A percentile compares a stretch with the other conserved stretches of the same genome.
Conservation (phyloP, 2,329 filamentous ascomycete species). For the Diplodia corticola region DNA sequence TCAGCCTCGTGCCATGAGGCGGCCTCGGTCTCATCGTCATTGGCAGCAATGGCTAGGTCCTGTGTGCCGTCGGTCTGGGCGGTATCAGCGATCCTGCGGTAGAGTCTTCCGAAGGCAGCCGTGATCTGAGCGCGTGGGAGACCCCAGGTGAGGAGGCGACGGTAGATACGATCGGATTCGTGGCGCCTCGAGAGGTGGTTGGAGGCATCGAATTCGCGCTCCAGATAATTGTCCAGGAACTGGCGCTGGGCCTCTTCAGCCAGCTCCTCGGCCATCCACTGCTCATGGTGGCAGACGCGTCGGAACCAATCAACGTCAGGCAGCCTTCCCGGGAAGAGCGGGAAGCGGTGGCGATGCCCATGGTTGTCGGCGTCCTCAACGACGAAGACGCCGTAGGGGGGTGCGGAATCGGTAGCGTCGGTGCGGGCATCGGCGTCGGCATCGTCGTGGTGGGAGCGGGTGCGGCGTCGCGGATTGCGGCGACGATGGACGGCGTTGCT, state of each 20-base stretch:
- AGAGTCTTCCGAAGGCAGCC: constrained; percentile 11
- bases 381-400: constrained; percentile 16
- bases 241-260: constrained; percentile 13
- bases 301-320: constrained; percentile 15
- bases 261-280: constrained; percentile 12
- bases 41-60: not conserved
- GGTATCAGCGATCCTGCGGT: not conserved
- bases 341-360: constrained; percentile 8
- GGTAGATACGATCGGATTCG: not conserved
- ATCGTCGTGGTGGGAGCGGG: constrained; percentile 12
- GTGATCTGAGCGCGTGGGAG: constrained; percentile 5
- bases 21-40: constrained; percentile 29
- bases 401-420: not conserved
- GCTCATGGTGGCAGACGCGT: constrained; percentile 6
- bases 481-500: constrained; percentile 66
- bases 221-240: constrained; percentile 16
- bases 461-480: constrained; percentile 37
- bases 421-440: not conserved
- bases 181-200: not conserved
- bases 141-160: constrained; percentile 12
- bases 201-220: constrained; percentile 1
- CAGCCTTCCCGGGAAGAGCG: constrained; percentile 12
- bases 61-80: constrained; percentile 9
- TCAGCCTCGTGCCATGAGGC: constrained; percentile 29
- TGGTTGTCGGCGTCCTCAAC: constrained; percentile 10